Base-by-base conservation (phyloP, 2,329 filamentous ascomycete genomes). In the Aspergillus niger region DNA sequence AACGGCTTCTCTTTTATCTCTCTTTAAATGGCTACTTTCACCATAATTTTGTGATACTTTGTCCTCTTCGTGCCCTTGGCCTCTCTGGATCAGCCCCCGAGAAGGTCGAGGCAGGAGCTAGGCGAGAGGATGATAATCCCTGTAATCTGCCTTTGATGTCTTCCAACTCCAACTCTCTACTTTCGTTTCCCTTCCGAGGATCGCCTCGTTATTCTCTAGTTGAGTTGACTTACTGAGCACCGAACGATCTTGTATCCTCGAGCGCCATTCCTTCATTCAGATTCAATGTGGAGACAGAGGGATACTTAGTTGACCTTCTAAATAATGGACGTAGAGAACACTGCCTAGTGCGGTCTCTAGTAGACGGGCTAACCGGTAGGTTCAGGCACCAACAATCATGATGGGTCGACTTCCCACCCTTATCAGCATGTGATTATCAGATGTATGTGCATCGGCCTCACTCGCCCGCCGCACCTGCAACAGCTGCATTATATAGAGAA, bases 81-180 rank as follows among this genome's bases (percentile, higher is more conserved):
- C 57, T 59, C 59, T 59, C 32, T 50, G 53, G 59, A 58, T 32
- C 55, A 58, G 58, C 52, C 39, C 30, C 63, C 62, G 47, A 59
- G 58, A 52, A 62, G 61, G 62, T 72, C 69, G 69, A 71, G 69
- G 65, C 69, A 68, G 66, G 66, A 64, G 48, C 60, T 63, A 66
- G 67, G 65, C 70, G 58, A 65, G 65, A 59, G 58, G 64, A 62
- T 62, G 65, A 61, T 65, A n/a, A 59, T 63, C 26, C 36, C 50
- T 64, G 58, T 59, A 63, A 58, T 55, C 47, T 54, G 61, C 47
- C 48, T 61, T 59, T 58, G 30, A 44, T 61, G 43, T 55, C 54
- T 54, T 63, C 63, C 56, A n/a, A 50, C 55, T 24, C 51, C 43
- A 55, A 17, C 52, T 36, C 38, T 54, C 62, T 58, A 44, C 49